Conservation (phyloP, 2,329 filamentous ascomycete species). For the Bipolaris zeicola region DNA sequence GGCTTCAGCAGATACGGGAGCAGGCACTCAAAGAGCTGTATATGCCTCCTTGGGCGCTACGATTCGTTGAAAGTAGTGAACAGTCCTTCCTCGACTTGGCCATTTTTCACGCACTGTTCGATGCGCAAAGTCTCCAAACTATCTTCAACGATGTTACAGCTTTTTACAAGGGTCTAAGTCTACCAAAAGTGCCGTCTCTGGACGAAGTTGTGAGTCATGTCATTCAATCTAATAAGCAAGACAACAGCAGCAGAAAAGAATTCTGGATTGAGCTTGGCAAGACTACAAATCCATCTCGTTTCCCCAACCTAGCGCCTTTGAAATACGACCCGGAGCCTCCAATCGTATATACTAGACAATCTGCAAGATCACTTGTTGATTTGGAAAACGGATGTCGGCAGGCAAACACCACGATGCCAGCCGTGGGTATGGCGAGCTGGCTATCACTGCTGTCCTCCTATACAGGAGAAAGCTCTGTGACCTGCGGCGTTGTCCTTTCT, state of each 20-base stretch:
- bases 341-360: slow-evolving; percentile 46
- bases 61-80: slow-evolving; percentile 49
- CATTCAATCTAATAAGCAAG: slow-evolving; percentile 44
- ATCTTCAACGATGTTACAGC: slow-evolving; percentile 66
- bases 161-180: slow-evolving; percentile 44
- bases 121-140: slow-evolving; percentile 72
- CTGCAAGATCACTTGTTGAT: slow-evolving; percentile 48
- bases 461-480: slow-evolving; percentile 72
- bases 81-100: slow-evolving; percentile 53
- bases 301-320: slow-evolving; percentile 76
- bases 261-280: slow-evolving; percentile 70
- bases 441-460: slow-evolving; percentile 75
- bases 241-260: slow-evolving; percentile 39
- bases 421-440: slow-evolving; percentile 79
- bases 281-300: slow-evolving; percentile 66
- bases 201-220: slow-evolving; percentile 54
- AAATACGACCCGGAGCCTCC: slow-evolving; percentile 43
- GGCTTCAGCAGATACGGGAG: slow-evolving; percentile 27
- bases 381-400: slow-evolving; percentile 64
- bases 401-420: slow-evolving; percentile 74
- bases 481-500: slow-evolving; percentile 81
- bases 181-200: slow-evolving; percentile 40
- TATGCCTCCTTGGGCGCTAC: slow-evolving; percentile 67
- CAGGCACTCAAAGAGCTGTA: slow-evolving; percentile 55
- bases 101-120: slow-evolving; percentile 83